These are phyloP conservation scores for Tolypocladium album DNA, from an alignment of 2,329 filamentous ascomycete genomes.

Conservation along the genomic window DNA sequence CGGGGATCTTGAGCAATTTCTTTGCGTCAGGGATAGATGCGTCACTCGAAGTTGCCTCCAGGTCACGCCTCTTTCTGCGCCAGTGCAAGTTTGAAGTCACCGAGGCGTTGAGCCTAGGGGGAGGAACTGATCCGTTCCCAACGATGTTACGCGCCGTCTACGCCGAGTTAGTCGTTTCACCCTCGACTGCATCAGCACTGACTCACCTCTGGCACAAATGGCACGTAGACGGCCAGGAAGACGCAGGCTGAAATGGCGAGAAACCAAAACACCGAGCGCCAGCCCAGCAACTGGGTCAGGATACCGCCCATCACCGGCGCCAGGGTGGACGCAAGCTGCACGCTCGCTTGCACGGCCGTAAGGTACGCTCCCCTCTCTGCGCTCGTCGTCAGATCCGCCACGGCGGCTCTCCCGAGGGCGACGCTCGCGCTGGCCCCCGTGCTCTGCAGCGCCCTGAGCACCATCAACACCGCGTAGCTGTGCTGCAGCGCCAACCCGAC, in stretches of 20 bases:
- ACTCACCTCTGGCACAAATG: slow-evolving; percentile 17
- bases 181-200: background rate
- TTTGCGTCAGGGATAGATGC: slow-evolving; percentile 1
- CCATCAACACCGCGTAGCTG: slow-evolving; percentile 31
- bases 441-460: slow-evolving; percentile 39
- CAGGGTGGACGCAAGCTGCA: slow-evolving; percentile 28
- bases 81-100: slow-evolving; percentile 5
- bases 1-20: slow-evolving; percentile 10
- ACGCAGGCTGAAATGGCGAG: slow-evolving; percentile 30
- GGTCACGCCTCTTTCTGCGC: slow-evolving; percentile 4
- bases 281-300: slow-evolving; percentile 38
- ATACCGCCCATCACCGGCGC: slow-evolving; percentile 43
- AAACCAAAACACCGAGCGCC: slow-evolving; percentile 47
- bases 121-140: slow-evolving; percentile 31
- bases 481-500: slow-evolving; percentile 31
- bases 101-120: slow-evolving; percentile 15
- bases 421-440: slow-evolving; percentile 43
- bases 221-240: slow-evolving; percentile 30
- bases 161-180: background rate
- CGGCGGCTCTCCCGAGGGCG: slow-evolving; percentile 38
- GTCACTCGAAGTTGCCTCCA: slow-evolving; percentile 1
- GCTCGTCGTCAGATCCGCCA: slow-evolving; percentile 45
- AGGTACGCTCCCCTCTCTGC: slow-evolving; percentile 46
- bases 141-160: slow-evolving; percentile 31
- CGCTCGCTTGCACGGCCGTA: slow-evolving; percentile 30